Conservation (phyloP, 768 basidiomycete species). For the Phaeotremella fagi region DNA sequence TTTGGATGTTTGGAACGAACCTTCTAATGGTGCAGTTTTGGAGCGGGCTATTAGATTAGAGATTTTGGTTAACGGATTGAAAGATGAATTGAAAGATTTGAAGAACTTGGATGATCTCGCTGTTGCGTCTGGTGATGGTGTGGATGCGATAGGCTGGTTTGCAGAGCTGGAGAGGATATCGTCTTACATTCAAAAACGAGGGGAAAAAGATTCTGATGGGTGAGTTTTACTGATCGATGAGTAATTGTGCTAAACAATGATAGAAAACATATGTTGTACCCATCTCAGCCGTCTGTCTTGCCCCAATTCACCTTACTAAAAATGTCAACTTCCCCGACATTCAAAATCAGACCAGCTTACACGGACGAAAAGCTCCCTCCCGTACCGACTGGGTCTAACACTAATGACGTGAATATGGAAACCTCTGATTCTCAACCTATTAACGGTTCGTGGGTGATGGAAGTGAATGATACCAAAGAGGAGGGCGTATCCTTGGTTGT, state of each 20-base stretch:
- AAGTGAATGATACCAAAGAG: too few relatives aligned
- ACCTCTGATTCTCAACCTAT: too few relatives aligned
- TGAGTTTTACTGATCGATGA: too few relatives aligned
- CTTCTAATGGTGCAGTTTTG: neutral
- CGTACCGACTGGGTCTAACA: neutral
- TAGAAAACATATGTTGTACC: too few relatives aligned
- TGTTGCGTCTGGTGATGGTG: neutral
- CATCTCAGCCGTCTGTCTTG: too few relatives aligned
- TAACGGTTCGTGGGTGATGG: too few relatives aligned
- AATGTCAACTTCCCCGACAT: neutral
- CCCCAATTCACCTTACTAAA: neutral
- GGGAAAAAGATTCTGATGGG: too few relatives aligned
- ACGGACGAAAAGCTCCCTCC: neutral
- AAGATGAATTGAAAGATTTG: constrained; percentile 20
- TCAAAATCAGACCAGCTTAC: neutral
- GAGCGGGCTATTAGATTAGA: constrained; percentile 7
- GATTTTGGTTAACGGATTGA: constrained; percentile 5
- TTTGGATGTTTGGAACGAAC: constrained; percentile 21
- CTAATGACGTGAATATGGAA: neutral
- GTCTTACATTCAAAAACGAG: too few relatives aligned
- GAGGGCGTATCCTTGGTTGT: constrained; percentile 14
- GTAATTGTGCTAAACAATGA: too few relatives aligned
- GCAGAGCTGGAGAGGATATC: constrained; percentile 20
- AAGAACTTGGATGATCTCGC: constrained; percentile 28
- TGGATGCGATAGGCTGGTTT: constrained; percentile 15